phyloP scores from a whole-genome alignment of 495 filamentous ascomycete species.

The Lichenothelia convexa region DNA sequence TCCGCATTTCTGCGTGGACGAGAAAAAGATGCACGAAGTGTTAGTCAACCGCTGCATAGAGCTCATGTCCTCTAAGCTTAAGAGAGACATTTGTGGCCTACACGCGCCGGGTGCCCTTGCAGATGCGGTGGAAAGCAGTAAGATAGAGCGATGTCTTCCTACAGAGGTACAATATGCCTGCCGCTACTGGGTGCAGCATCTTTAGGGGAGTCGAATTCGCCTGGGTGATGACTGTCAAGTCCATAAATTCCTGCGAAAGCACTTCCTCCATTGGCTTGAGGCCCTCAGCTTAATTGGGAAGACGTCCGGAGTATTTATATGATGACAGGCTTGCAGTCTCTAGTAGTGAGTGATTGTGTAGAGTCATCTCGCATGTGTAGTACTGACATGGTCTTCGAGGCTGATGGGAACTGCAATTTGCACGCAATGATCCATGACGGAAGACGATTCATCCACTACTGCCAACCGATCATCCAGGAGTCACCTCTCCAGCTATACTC shows the following conservation, averaged over 20 bases:
- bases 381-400: background rate
- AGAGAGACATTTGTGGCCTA: conserved; percentile 6
- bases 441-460: conserved; percentile 15
- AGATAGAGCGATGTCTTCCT: conserved; percentile 2
- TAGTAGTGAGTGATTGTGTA: conserved; percentile 2
- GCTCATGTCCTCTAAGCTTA: conserved; percentile 8
- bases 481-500: conserved; percentile 18
- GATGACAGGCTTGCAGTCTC: conserved; percentile 2
- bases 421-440: conserved; percentile 16
- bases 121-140: background rate
- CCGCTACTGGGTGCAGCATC: conserved; percentile 17
- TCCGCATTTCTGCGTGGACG: conserved; percentile 9
- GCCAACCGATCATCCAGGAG: conserved; percentile 7
- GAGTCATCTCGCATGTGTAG: background rate
- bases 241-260: conserved; percentile 7
- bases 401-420: background rate
- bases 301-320: conserved; percentile 3
- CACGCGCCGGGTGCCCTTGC: conserved; percentile 2
- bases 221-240: conserved; percentile 8
- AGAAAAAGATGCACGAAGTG: conserved; percentile 8
- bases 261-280: conserved; percentile 15
- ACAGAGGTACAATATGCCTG: conserved; percentile 17
- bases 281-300: conserved; percentile 7
- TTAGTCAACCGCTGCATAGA: conserved; percentile 9
- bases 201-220: conserved; percentile 5